These are phyloP conservation scores for Yarrowia sp. DNA, from an alignment of 805 yeast genomes.

Conservation along the genomic window DNA sequence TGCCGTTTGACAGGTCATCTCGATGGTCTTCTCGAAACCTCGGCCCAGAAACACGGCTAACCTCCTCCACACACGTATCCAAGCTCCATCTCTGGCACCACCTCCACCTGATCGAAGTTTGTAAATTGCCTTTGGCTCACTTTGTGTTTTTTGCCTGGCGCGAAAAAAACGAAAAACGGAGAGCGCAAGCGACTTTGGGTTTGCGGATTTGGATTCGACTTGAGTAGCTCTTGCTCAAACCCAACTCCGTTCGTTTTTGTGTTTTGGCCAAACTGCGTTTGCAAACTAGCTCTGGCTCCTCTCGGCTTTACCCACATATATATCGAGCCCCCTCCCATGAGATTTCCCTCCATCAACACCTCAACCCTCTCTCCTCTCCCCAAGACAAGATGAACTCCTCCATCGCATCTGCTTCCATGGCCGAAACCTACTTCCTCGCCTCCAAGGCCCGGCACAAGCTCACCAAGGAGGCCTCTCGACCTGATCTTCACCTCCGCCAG, in stretches of 20 bases:
- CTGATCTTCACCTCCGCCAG: slow-evolving; percentile 55
- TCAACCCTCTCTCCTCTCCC: neutral
- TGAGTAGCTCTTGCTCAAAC: neutral
- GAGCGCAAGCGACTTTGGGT: neutral
- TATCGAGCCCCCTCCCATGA: neutral
- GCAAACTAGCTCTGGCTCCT: neutral
- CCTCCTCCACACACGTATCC: too few relatives aligned
- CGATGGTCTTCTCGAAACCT: too few relatives aligned
- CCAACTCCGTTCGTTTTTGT: neutral
- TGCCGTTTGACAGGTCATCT: too few relatives aligned
- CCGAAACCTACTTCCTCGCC: slow-evolving; percentile 60
- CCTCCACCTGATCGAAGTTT: neutral
- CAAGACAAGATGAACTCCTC: slow-evolving; percentile 5
- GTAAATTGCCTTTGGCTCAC: neutral
- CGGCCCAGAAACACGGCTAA: too few relatives aligned
- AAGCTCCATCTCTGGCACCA: too few relatives aligned
- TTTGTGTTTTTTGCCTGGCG: neutral
- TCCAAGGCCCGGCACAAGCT: slow-evolving; percentile 62
- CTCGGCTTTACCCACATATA: slow-evolving; percentile 16
- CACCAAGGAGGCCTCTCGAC: slow-evolving; percentile 57
- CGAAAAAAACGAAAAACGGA: neutral
- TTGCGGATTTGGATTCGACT: neutral
- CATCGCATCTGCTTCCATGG: slow-evolving; percentile 38
- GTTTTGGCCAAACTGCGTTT: neutral
- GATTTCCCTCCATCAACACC: neutral